These are phyloP conservation scores for Leishmania aethiopica DNA, from an alignment of 208 protist species.

Conservation along the genomic window DNA sequence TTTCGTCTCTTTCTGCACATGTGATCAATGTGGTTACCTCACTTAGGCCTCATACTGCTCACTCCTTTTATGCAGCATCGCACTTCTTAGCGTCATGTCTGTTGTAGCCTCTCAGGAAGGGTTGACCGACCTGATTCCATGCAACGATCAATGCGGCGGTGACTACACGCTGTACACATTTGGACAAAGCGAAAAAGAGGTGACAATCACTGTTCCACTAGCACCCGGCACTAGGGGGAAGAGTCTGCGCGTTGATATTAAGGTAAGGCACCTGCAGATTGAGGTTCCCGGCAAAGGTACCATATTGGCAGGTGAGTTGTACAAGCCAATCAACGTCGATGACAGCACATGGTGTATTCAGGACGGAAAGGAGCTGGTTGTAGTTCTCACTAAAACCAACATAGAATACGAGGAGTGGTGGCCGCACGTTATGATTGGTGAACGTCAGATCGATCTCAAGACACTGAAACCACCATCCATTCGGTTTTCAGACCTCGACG, in stretches of 20 bases:
- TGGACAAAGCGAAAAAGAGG: conserved; percentile 78
- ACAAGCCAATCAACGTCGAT: conserved; percentile 72
- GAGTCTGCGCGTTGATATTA: conserved; percentile 65
- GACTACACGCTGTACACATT: conserved; percentile 81
- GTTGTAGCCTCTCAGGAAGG: conserved; percentile 62
- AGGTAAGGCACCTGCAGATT: conserved; percentile 41
- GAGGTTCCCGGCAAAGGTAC: conserved; percentile 44
- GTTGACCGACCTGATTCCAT: conserved; percentile 72
- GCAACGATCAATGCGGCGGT: conserved; percentile 85
- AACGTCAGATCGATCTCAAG: conserved; percentile 90
- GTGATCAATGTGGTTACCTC: background rate
- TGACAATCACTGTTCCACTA: conserved; percentile 69
- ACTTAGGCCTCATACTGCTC: background rate
- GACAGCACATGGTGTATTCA: conserved; percentile 89
- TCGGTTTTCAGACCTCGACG: conserved; percentile 77
- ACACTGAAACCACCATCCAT: conserved; percentile 80
- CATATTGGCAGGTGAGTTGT: conserved; percentile 75
- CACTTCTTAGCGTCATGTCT: conserved; percentile 37
- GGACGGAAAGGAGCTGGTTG: conserved; percentile 60
- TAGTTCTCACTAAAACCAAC: conserved; percentile 83
- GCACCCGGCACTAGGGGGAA: conserved; percentile 52
- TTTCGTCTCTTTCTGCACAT: conserved; percentile 4
- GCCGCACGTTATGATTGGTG: conserved; percentile 67
- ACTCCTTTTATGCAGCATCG: background rate
- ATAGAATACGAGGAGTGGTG: conserved; percentile 91